These are phyloP conservation scores for Mycena amicta DNA, from an alignment of 768 basidiomycete species.

Conservation along the genomic window DNA sequence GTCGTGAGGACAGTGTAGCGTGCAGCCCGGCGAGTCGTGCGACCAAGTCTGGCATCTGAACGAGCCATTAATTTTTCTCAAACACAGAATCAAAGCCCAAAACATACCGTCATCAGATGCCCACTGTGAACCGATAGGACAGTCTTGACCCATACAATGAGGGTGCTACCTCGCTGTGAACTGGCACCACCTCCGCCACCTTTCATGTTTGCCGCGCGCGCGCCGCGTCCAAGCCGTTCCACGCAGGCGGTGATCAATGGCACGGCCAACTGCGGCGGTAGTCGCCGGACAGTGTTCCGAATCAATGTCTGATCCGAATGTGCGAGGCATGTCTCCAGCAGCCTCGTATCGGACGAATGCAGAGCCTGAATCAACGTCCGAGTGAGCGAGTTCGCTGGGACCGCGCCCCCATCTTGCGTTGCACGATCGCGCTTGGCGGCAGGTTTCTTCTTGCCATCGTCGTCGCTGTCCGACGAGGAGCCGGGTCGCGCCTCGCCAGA, in stretches of 20 bases:
- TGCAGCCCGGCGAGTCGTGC: slow-evolving; percentile 85
- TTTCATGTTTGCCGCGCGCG: slow-evolving; percentile 70
- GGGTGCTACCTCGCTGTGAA: slow-evolving; percentile 69
- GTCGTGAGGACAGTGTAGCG: slow-evolving; percentile 74
- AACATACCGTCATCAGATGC: slow-evolving; percentile 89
- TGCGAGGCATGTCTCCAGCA: slow-evolving; percentile 84
- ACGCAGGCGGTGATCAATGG: slow-evolving; percentile 87
- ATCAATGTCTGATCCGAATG: slow-evolving; percentile 85
- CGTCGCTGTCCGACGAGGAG: slow-evolving; percentile 51
- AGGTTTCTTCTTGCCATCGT: slow-evolving; percentile 31
- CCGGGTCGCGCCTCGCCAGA: slow-evolving; percentile 50
- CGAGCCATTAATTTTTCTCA: slow-evolving; percentile 16
- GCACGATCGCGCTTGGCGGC: slow-evolving; percentile 37
- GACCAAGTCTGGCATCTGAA: slow-evolving; percentile 90
- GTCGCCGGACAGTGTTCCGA: slow-evolving; percentile 79
- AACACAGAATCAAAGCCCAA: slow-evolving; percentile 2
- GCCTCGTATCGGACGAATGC: slow-evolving; percentile 87
- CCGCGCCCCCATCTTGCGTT: slow-evolving; percentile 39
- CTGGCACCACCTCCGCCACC: slow-evolving; percentile 80
- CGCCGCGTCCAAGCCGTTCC: slow-evolving; percentile 81
- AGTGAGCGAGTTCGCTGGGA: slow-evolving; percentile 85
- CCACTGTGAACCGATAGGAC: slow-evolving; percentile 86
- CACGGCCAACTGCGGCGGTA: slow-evolving; percentile 87
- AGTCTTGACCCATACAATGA: slow-evolving; percentile 78
- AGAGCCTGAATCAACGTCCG: slow-evolving; percentile 94